A percentile compares a stretch with the other conserved stretches of the same genome.
Conservation (phyloP, 495 filamentous ascomycete genomes). For the Elasticomyces elasticus region DNA sequence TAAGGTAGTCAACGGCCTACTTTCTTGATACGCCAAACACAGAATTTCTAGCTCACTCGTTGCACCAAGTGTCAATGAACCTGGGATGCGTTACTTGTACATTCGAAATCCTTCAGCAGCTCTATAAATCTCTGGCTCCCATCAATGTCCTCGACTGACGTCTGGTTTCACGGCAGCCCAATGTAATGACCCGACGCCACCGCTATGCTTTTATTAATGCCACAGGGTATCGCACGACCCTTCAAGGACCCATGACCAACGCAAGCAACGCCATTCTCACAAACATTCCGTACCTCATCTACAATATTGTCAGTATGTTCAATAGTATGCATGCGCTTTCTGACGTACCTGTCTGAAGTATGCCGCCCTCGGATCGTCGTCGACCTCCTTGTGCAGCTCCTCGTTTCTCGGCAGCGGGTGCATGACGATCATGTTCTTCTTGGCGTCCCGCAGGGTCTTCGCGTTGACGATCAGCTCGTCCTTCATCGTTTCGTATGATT, state of each 20-base stretch:
- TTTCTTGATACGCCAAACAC: too few species aligned
- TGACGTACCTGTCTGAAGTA: constrained; percentile 95
- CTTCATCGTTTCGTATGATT: constrained; percentile 77
- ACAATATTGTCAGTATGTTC: constrained; percentile 7
- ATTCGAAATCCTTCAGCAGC: too few species aligned
- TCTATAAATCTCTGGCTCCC: too few species aligned
- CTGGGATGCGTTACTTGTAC: too few species aligned
- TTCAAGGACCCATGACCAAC: constrained; percentile 53
- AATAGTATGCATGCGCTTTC: neutral
- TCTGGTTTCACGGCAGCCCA: neutral
- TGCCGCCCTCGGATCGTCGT: constrained; percentile 91
- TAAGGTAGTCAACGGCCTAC: too few species aligned
- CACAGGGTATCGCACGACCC: neutral
- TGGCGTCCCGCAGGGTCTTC: constrained; percentile 79
- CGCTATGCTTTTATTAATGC: neutral
- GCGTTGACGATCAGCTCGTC: constrained; percentile 81
- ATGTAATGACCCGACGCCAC: neutral
- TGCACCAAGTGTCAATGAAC: too few species aligned
- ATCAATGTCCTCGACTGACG: too few species aligned
- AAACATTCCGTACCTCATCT: constrained; percentile 98
- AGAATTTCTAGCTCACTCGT: too few species aligned
- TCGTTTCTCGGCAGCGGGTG: constrained; percentile 89
- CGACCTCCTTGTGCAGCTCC: constrained; percentile 90
- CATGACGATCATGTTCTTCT: constrained; percentile 83
- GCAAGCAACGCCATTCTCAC: constrained; percentile 95